Evolutionary conservation across 2,329 filamentous ascomycete genomes (phyloP).

Genomic region (Fusarium sp.): DNA sequence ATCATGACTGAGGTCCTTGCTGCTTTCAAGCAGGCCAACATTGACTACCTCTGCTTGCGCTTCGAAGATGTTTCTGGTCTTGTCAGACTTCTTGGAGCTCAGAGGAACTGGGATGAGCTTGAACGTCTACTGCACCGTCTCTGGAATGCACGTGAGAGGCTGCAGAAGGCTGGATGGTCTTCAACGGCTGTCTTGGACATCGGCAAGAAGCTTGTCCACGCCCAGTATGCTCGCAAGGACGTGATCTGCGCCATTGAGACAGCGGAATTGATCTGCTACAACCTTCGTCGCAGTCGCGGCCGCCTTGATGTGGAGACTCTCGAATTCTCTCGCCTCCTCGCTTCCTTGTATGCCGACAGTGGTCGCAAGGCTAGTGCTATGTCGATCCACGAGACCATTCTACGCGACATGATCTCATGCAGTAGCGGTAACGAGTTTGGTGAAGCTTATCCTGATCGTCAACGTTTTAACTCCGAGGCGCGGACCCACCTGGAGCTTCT

Average conservation of each 20-base stretch:
- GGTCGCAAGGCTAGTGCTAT: slow-evolving; percentile 33
- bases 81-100: slow-evolving; percentile 59
- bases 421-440: slow-evolving; percentile 14
- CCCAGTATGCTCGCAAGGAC: slow-evolving; percentile 31
- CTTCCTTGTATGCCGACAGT: slow-evolving; percentile 33
- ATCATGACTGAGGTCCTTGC: slow-evolving; percentile 52
- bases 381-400: slow-evolving; percentile 35
- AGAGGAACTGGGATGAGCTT: slow-evolving; percentile 58
- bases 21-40: slow-evolving; percentile 54
- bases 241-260: slow-evolving; percentile 37
- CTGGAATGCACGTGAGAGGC: slow-evolving; percentile 38
- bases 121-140: slow-evolving; percentile 48
- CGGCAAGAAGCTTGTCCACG: slow-evolving; percentile 41
- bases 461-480: slow-evolving; percentile 27
- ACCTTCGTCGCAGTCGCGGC: slow-evolving; percentile 42
- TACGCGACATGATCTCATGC: slow-evolving; percentile 40
- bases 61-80: slow-evolving; percentile 59
- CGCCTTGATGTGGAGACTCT: slow-evolving; percentile 43
- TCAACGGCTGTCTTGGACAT: slow-evolving; percentile 37
- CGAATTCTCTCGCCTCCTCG: slow-evolving; percentile 41
- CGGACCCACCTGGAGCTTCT: slow-evolving; percentile 38
- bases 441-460: slow-evolving; percentile 20
- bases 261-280: slow-evolving; percentile 43
- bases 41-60: slow-evolving; percentile 57
- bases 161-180: slow-evolving; percentile 40